Evolutionary conservation across 2,329 filamentous ascomycete genomes (phyloP).

Genomic region (Teratosphaeriaceae sp.): DNA sequence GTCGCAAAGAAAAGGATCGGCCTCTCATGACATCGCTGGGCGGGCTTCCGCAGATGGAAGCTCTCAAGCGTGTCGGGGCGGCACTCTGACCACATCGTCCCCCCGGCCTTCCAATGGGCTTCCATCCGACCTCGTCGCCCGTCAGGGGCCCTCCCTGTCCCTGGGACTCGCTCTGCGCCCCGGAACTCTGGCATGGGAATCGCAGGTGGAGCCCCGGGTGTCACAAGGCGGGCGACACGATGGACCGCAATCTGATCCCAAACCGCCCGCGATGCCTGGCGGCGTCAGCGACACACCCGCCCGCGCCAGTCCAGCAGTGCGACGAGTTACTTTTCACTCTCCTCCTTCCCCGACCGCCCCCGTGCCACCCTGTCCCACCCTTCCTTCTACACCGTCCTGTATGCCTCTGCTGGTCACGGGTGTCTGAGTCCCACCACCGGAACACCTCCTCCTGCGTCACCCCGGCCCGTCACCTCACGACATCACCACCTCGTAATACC

Average conservation of each 20-base stretch:
- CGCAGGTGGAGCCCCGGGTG: not conserved
- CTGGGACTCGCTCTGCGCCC: slow-evolving; percentile 5
- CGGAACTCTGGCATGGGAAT: slow-evolving; percentile 9
- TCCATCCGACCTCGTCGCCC: not conserved
- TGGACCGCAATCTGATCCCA: slow-evolving; percentile 3
- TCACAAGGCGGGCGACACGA: not conserved
- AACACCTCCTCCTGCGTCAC: too few species aligned
- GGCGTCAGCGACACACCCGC: slow-evolving; percentile 19
- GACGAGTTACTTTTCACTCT: slow-evolving; percentile 3
- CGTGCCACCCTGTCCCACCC: slow-evolving; percentile 1
- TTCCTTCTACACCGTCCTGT: slow-evolving; percentile 3
- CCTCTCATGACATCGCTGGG: slow-evolving; percentile 15
- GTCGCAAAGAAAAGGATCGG: slow-evolving; percentile 5
- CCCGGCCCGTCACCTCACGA: not conserved
- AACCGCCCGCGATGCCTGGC: not conserved
- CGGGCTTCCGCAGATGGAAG: slow-evolving; percentile 8
- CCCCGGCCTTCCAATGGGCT: slow-evolving; percentile 7
- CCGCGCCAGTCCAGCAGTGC: slow-evolving; percentile 45
- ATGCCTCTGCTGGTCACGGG: slow-evolving; percentile 8
- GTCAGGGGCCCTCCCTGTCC: slow-evolving; percentile 3
- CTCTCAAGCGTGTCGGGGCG: slow-evolving; percentile 6
- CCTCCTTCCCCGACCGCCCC: slow-evolving; percentile 3
- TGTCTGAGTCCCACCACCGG: slow-evolving; percentile 4
- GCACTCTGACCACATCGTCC: slow-evolving; percentile 10
- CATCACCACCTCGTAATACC: slow-evolving; percentile 4